Percentiles rank a stretch among this genome's conserved stretches.
Evolutionary conservation across 78 protist species (phyloP).

Genomic region (Chrysochromulina parva): DNA sequence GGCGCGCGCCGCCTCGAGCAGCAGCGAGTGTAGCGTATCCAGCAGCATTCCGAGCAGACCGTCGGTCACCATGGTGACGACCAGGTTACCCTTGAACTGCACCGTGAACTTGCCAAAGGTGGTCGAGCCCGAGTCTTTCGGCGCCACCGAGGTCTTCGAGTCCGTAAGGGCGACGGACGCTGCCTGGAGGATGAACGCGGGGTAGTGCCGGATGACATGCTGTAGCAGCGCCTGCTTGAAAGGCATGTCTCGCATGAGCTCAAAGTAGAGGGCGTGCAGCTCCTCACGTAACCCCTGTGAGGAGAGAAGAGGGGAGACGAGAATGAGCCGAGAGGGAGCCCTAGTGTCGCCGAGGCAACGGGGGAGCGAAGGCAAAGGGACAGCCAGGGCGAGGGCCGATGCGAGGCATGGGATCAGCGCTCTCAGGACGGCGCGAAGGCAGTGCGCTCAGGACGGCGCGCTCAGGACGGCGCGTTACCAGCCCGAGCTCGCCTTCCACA

Average conservation of each 20-base stretch:
- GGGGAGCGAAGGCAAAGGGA: no score
- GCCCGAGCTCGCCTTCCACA: not conserved
- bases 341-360: no score
- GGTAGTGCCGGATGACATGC: constrained; percentile 15
- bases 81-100: constrained; percentile 11
- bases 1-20: no score
- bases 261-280: constrained; percentile 32
- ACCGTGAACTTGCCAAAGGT: constrained; percentile 18
- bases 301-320: no score
- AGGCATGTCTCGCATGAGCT: constrained; percentile 31
- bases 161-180: not conserved
- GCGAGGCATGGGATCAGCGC: no score
- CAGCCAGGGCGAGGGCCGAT: no score
- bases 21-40: not conserved
- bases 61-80: not conserved
- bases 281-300: not conserved
- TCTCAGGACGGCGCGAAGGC: no score
- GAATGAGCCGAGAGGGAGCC: no score
- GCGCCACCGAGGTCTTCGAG: not conserved
- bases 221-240: constrained; percentile 20
- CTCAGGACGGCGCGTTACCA: no score
- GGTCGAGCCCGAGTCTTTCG: not conserved
- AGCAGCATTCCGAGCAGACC: constrained; percentile 2
- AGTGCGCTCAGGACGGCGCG: no score
- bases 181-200: not conserved